phyloP scores from a whole-genome alignment of 169 alveolate genomes.

The Plasmodium billcollinsi region DNA sequence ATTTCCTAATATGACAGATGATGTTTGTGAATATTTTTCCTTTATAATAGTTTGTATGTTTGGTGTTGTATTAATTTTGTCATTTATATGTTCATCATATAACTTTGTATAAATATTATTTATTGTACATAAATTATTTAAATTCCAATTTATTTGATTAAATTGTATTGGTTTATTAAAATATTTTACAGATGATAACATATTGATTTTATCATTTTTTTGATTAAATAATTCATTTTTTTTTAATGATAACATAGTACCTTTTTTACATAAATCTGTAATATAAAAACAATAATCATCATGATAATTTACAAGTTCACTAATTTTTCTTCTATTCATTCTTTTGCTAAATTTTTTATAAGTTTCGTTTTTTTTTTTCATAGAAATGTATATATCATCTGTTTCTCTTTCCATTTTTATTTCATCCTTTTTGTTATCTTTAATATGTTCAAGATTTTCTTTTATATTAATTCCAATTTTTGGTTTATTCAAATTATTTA shows the following conservation, averaged over 20 bases:
- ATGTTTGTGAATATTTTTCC: no score
- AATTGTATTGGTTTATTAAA: background rate
- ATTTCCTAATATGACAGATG: no score
- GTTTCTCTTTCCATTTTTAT: slow-evolving; percentile 22
- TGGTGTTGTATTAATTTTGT: slow-evolving; percentile 17
- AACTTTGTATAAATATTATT: slow-evolving; percentile 23
- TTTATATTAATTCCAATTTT: background rate
- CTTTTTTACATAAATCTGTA: slow-evolving; percentile 71
- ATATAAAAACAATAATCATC: slow-evolving; percentile 70
- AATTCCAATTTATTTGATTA: slow-evolving; percentile 12
- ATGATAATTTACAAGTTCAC: slow-evolving; percentile 27
- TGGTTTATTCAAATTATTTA: background rate
- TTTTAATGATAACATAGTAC: slow-evolving; percentile 58
- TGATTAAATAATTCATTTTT: slow-evolving; percentile 37
- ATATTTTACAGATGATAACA: no score
- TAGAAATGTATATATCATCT: slow-evolving; percentile 27
- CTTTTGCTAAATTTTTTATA: slow-evolving; percentile 72
- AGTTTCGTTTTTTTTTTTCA: slow-evolving; percentile 54
- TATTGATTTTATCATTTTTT: slow-evolving; percentile 8
- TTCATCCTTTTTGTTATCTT: slow-evolving; percentile 2
- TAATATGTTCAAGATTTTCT: background rate
- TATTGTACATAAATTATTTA: slow-evolving; percentile 21
- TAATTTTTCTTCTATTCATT: slow-evolving; percentile 45
- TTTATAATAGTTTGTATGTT: background rate
- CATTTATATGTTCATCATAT: slow-evolving; percentile 33